Conservation (phyloP, 2,329 filamentous ascomycete species). For the Fusarium sp. region DNA sequence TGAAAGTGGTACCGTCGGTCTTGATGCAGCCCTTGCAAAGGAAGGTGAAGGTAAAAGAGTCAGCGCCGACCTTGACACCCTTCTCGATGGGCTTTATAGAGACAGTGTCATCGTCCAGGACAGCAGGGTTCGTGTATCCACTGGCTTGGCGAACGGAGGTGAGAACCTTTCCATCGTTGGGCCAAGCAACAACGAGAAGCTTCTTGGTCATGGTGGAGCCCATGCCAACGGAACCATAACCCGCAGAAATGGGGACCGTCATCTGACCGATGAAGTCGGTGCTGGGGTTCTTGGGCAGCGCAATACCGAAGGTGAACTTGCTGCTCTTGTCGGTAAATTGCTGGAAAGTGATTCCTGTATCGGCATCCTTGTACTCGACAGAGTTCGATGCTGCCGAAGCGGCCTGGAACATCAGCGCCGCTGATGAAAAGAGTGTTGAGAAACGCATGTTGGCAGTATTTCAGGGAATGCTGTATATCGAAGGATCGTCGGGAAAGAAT, state of each 20-base stretch:
- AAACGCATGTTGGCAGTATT: slow-evolving; percentile 29
- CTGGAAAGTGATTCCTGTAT: slow-evolving; percentile 65
- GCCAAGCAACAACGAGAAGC: slow-evolving; percentile 69
- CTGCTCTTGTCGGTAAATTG: slow-evolving; percentile 58
- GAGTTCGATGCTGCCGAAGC: slow-evolving; percentile 16
- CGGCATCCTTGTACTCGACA: slow-evolving; percentile 54
- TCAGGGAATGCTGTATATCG: slow-evolving; percentile 4
- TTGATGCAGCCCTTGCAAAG: slow-evolving; percentile 69
- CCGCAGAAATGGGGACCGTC: slow-evolving; percentile 60
- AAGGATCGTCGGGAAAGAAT: slow-evolving; percentile 4
- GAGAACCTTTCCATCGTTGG: slow-evolving; percentile 62
- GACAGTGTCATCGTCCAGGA: slow-evolving; percentile 69
- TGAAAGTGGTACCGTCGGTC: slow-evolving; percentile 56
- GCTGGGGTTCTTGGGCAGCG: slow-evolving; percentile 62
- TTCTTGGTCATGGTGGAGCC: slow-evolving; percentile 67
- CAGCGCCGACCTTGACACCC: slow-evolving; percentile 66
- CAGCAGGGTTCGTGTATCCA: slow-evolving; percentile 67
- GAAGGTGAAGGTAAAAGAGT: slow-evolving; percentile 72
- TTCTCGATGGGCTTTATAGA: slow-evolving; percentile 66
- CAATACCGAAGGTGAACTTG: slow-evolving; percentile 65
- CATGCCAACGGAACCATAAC: slow-evolving; percentile 66
- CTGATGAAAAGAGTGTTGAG: slow-evolving; percentile 30
- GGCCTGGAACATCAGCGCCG: slow-evolving; percentile 30
- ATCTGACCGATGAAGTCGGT: slow-evolving; percentile 68
- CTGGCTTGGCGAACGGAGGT: slow-evolving; percentile 68